Evolutionary conservation across 768 basidiomycete species (phyloP), one percentile per base, ranked within the genome.

Genomic region (Lactarius trivialis): DNA sequence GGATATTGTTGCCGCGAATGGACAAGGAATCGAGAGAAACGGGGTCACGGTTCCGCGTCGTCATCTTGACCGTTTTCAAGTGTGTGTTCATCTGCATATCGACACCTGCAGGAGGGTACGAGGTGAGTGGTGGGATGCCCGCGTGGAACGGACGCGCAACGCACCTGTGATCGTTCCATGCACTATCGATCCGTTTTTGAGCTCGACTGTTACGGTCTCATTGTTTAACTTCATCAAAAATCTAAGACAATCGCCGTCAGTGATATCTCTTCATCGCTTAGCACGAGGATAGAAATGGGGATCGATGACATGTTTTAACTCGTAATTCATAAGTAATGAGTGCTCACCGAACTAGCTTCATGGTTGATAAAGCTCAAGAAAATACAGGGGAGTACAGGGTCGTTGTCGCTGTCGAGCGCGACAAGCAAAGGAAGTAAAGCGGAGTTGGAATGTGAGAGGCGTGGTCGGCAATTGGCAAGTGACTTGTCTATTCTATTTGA

Each of bases 161-260:
- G 66, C 64, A 95, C 96, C 95, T 17, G 93, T 97, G 74, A 98
- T 97, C 26, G 96, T 99, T 12, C 96, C 96, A 70, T 96, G 90
- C 17, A 99, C 88, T 56, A 93, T 77, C 0, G 93, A 92, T 32
- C 97, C 97, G 70, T 99, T 98, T 78, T 99, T 99, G 68, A 99
- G 82, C 79, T 99, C 95, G 74, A 98, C 84, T 65, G 95, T 93
- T 69, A 98, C 94, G 66, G 96, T 95, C 82, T 99, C 96, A 74
- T 98, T 98, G 82, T 97, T 96, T 78, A 99, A 77, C 82, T 98
- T 99, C 96, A 98, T 99, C 81, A 97, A 84, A 79, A 96, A 98
- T 75, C 93, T 96, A 71, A 33, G 60, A 57, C 60, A 30, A 61
- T 56, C 37, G 55, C 33, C 9, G 39, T 50, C 32, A 26, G 32